These are phyloP conservation scores for Eucalyptus shirleyi DNA, from an alignment of 345 rosid species.

Conservation along the genomic window DNA sequence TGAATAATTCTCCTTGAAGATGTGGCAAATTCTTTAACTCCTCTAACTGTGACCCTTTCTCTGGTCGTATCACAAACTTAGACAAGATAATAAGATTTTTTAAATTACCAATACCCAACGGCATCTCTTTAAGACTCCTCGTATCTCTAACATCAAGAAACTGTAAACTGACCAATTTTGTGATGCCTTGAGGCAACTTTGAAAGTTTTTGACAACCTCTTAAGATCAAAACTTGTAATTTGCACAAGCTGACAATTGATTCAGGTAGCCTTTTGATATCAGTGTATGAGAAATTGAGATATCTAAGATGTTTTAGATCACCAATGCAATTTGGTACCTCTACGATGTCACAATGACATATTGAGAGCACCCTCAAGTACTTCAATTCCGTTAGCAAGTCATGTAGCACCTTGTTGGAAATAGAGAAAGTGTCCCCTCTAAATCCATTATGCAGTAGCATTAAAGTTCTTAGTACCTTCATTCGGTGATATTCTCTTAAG, in stretches of 20 bases:
- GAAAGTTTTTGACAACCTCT: neutral
- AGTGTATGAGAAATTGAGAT: neutral
- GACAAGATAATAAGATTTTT: neutral
- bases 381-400: neutral
- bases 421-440: neutral
- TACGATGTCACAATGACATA: neutral
- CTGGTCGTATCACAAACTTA: neutral
- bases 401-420: neutral
- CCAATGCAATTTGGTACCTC: neutral
- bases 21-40: neutral
- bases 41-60: neutral
- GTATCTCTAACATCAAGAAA: neutral
- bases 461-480: neutral
- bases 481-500: neutral
- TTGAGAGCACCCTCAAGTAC: neutral
- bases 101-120: accelerated
- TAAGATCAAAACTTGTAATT: neutral
- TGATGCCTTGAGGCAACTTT: neutral
- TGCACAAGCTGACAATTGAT: neutral
- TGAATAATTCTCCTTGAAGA: neutral
- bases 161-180: neutral
- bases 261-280: neutral
- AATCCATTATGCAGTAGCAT: neutral
- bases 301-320: neutral
- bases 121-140: neutral